phyloP scores from a whole-genome alignment of 1,284 basidiomycete species.

The Cryptococcus sp. region DNA sequence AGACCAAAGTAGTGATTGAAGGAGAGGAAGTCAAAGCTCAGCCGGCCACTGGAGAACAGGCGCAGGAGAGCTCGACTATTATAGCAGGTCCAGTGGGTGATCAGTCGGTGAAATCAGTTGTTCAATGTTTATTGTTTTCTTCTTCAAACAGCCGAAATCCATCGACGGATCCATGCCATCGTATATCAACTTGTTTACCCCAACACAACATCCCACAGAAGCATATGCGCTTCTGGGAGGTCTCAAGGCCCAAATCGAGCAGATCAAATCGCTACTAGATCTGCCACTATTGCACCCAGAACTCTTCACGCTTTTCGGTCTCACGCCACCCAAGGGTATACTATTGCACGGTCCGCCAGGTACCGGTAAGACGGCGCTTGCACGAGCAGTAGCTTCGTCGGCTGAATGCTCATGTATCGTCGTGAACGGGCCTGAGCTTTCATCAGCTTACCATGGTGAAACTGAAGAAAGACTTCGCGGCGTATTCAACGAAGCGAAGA shows the following conservation, averaged over 20 bases:
- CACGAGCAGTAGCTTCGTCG: constrained; percentile 77
- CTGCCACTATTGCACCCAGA: constrained; percentile 88
- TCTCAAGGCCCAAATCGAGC: constrained; percentile 79
- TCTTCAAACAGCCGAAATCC: constrained; percentile 39
- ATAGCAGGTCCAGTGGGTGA: constrained; percentile 3
- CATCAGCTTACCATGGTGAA: constrained; percentile 93
- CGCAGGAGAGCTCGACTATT: neutral
- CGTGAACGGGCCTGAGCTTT: constrained; percentile 92
- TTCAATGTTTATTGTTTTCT: constrained; percentile 21
- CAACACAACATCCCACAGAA: constrained; percentile 26
- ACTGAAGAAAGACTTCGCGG: constrained; percentile 87
- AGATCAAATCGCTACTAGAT: constrained; percentile 91
- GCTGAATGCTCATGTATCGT: constrained; percentile 80
- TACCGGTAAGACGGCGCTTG: constrained; percentile 91
- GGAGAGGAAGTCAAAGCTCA: constrained; percentile 50
- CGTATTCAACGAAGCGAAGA: constrained; percentile 81
- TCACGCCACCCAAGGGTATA: constrained; percentile 86
- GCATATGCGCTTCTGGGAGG: constrained; percentile 77
- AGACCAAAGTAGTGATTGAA: constrained; percentile 28
- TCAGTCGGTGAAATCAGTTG: constrained; percentile 37
- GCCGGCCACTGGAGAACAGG: neutral
- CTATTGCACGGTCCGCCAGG: constrained; percentile 90
- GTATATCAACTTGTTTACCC: constrained; percentile 52
- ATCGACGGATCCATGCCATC: constrained; percentile 28
- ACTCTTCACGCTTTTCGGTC: constrained; percentile 82